phyloP scores from a whole-genome alignment of 108 stramenopile species.

The Epithemia pelagica region DNA sequence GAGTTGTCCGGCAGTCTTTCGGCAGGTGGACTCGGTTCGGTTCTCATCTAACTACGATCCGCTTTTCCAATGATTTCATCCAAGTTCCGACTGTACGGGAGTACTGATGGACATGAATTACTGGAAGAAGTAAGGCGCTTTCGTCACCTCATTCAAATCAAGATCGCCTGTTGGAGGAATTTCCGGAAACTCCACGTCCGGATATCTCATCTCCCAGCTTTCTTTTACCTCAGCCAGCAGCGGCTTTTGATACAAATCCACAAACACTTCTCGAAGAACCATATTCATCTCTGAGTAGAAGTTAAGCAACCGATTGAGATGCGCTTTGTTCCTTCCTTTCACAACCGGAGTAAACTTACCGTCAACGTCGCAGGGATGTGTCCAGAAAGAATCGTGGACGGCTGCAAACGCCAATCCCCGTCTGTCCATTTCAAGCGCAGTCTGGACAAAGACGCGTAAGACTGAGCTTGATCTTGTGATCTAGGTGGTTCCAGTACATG shows the following conservation, averaged over 20 bases:
- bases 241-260: slow-evolving; percentile 90
- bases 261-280: slow-evolving; percentile 84
- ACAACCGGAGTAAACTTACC: background rate
- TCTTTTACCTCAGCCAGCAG: slow-evolving; percentile 80
- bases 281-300: slow-evolving; percentile 90
- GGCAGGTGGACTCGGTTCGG: too few species aligned
- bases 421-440: slow-evolving; percentile 92
- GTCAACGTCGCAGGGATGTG: slow-evolving; percentile 94
- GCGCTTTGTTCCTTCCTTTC: too few species aligned
- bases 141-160: slow-evolving; percentile 86
- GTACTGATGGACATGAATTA: too few species aligned
- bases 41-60: too few species aligned
- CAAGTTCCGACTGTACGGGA: too few species aligned
- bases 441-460: too few species aligned
- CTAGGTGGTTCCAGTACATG: too few species aligned
- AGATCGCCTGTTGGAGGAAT: slow-evolving; percentile 87
- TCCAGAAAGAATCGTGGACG: slow-evolving; percentile 99
- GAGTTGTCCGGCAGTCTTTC: too few species aligned
- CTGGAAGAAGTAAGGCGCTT: slow-evolving; percentile 96
- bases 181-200: slow-evolving; percentile 87
- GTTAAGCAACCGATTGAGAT: too few species aligned
- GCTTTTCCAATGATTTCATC: too few species aligned
- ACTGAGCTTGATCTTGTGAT: too few species aligned
- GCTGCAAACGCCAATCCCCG: slow-evolving; percentile 91
- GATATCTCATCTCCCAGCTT: slow-evolving; percentile 84